Evolutionary conservation across 2,329 filamentous ascomycete species (phyloP), one percentile per base, ranked within the genome.

Genomic region (Aurifilum marmelostoma): DNA sequence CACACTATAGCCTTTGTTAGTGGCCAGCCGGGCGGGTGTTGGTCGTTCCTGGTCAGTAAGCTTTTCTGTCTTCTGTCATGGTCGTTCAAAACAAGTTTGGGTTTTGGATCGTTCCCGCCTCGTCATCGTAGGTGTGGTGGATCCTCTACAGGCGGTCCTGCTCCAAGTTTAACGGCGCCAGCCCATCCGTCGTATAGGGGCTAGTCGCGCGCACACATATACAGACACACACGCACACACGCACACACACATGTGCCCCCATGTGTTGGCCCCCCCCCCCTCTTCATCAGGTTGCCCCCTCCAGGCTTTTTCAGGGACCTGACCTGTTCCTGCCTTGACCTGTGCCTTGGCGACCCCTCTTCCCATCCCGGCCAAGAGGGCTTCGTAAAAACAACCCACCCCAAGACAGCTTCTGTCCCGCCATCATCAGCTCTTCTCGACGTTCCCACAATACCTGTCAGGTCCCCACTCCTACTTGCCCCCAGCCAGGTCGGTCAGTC

Each of bases 391-490:
- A 56, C 21, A 29, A 54, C 24, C 18, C 24, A 34, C 29, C n/a
- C 47, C 8, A 39, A 24, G 18, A 47, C 7, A 47, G 43, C 43
- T n/a, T 34, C 39, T 65, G n/a, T 65, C 37, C 63, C n/a, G 34
- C 34, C 29, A 43, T 43, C 21, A 24, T 34, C 67, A 66, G 24
- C 47, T 61, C 41, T 39, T 50, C 32, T 18, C 24, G 7, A 24
- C 29, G 52, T 69, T 63, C 11, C 64, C 67, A 52, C 54, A 56
- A 24, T 63, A 63, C 24, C 61, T 67, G 47, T 61, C 16, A 47
- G 58, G 56, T 56, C 27, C 52, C 52, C 29, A 24, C 32, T 14
- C 59, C 8, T 24, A 1, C 24, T 34, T 47, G 24, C 27, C 43
- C 43, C 43, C 43, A n/a, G 43, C 11, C 43, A n/a, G 60, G 14